Evolutionary conservation across 2,329 filamentous ascomycete species (phyloP), one percentile per base, ranked within the genome.

Genomic region (Thielaviopsis euricoi): DNA sequence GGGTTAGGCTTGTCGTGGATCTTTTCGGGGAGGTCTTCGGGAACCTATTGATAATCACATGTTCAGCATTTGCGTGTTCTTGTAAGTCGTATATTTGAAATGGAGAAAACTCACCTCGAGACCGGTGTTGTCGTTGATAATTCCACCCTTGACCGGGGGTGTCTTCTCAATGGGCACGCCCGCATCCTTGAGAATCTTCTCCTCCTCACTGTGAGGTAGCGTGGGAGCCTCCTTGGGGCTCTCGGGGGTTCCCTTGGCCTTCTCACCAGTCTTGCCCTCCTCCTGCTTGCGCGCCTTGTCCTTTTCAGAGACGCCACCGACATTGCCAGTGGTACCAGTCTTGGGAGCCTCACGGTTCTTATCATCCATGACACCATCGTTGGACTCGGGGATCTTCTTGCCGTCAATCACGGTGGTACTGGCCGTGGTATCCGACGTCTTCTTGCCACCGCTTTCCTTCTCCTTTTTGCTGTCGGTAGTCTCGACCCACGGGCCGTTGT

Each of bases 311-410:
- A 97, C 87, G 56, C 91, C 90, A 13, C 89, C 90, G 66, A 90
- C 87, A 1, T 87, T 95, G 46, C 91, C 91, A 3, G 86, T 87
- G 1, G 88, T 94, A 52, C 90, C 91, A 68, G 89, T 79, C 67
- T 89, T 90, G 4, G 90, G 88, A 48, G 80, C 78, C 43, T 78
- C 72, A 63, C 89, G 77, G 67, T 86, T 79, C 62, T 85, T 87
- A 69, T 96, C 90, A 66, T 95, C 87, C 91, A 96, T 96, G 60
- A 96, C 89, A 48, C 90, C 89, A 67, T 95, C 82, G 64, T 84
- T 83, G 61, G 73, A 74, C 62, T 81, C 74, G 26, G 81, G 80
- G 22, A 84, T 81, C 68, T 76, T 79, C 66, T 77, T 77, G 63
- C 80, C 81, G 56, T 82, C 77, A 51, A 81, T 69, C 10, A 79